Percentiles rank a stretch among this genome's conserved stretches.
These are phyloP conservation scores for Urtica urens DNA, from an alignment of 306 rosid species.

Conservation along the genomic window DNA sequence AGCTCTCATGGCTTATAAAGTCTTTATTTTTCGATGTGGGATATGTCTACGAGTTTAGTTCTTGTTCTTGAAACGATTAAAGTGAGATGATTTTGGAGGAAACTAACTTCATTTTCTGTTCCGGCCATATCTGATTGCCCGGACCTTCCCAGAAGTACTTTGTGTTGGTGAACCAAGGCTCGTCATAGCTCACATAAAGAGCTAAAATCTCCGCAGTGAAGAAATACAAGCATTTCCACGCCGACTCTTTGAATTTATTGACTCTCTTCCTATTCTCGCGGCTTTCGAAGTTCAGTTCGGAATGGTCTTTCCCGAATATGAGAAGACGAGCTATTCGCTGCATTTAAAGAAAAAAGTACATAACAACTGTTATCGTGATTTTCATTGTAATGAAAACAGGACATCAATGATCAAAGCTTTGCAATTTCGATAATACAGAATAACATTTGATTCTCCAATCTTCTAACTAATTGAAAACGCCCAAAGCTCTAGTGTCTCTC, in stretches of 20 bases:
- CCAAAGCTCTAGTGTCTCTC: neutral
- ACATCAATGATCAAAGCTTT: too few species aligned
- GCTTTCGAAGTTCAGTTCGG: slow-evolving; percentile 3
- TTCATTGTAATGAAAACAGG: too few species aligned
- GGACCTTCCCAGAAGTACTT: slow-evolving; percentile 28
- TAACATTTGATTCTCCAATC: neutral
- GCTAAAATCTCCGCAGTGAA: slow-evolving; percentile 25
- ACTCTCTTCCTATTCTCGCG: slow-evolving; percentile 14
- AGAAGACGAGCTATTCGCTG: slow-evolving; percentile 19
- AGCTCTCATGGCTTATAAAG: neutral
- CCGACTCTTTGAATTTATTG: slow-evolving; percentile 29
- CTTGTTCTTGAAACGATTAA: neutral
- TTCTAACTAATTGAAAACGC: neutral
- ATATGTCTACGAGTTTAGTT: neutral
- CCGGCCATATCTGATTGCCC: slow-evolving; percentile 27
- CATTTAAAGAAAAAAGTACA: too few species aligned
- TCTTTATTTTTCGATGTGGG: neutral
- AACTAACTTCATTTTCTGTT: slow-evolving; percentile 26
- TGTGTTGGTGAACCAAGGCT: slow-evolving; percentile 26
- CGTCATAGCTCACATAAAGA: slow-evolving; percentile 18
- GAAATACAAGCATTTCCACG: slow-evolving; percentile 25
- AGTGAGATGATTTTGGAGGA: neutral
- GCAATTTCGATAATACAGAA: neutral
- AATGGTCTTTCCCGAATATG: slow-evolving; percentile 10
- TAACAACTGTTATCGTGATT: too few species aligned